These are phyloP conservation scores for Akebia trifoliata DNA, from an alignment of 164 flowering plant species.

Conservation along the genomic window DNA sequence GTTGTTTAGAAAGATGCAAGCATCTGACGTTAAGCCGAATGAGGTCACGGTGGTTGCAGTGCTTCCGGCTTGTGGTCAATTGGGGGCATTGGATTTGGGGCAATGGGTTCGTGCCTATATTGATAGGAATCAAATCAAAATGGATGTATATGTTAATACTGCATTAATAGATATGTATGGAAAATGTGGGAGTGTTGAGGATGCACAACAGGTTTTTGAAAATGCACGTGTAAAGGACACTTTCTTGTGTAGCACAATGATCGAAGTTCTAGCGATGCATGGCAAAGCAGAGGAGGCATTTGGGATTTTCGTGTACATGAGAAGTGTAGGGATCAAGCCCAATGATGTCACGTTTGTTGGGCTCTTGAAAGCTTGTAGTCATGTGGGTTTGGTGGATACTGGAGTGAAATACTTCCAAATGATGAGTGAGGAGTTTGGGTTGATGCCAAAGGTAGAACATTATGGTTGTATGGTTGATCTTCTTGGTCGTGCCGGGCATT, in stretches of 20 bases:
- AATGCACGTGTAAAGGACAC: constrained; percentile 16
- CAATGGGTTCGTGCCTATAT: constrained; percentile 28
- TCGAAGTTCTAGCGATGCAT: constrained; percentile 22
- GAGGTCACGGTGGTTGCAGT: constrained; percentile 29
- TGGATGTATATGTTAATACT: constrained; percentile 18
- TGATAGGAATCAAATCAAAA: constrained; percentile 13
- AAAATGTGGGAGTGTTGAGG: constrained; percentile 21
- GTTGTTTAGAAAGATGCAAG: constrained; percentile 27
- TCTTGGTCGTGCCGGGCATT: constrained; percentile 23
- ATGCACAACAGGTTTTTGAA: constrained; percentile 19
- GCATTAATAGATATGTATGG: constrained; percentile 22
- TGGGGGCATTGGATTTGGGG: constrained; percentile 29
- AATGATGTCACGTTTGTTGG: constrained; percentile 31
- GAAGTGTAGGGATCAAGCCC: constrained; percentile 16
- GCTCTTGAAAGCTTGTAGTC: constrained; percentile 28
- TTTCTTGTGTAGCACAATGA: constrained; percentile 29
- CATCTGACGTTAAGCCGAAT: constrained; percentile 25
- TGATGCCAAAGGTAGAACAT: constrained; percentile 25
- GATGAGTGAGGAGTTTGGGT: constrained; percentile 21
- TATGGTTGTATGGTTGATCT: constrained; percentile 34
- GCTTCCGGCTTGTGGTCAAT: constrained; percentile 29
- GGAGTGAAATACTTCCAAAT: constrained; percentile 20
- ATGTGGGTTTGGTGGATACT: constrained; percentile 21
- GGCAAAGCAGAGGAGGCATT: constrained; percentile 28
- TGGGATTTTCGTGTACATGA: constrained; percentile 20